Evolutionary conservation across 768 basidiomycete genomes (phyloP), one percentile per base, ranked within the genome.

Genomic region (Tylopilus subfusipes): DNA sequence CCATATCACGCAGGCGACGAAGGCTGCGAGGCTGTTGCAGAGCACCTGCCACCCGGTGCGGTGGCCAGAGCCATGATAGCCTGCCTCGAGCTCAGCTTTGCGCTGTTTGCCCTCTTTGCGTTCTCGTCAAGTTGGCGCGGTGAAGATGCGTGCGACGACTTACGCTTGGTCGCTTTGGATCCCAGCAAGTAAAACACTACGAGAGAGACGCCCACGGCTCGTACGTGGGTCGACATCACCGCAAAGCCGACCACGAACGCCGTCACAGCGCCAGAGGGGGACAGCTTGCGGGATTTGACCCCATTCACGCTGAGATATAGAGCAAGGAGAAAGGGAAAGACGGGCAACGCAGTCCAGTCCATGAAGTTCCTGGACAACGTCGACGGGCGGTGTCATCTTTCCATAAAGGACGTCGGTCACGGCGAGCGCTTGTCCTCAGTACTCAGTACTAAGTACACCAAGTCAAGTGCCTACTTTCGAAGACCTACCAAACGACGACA

Each of bases 91-190:
- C 56, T 75, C 73, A 4, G 81, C 79, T 68, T 97, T 98, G 49
- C 77, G 75, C 48, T 81, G 74, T 72, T 86, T 93, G 52, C 92
- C 86, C 56, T 86, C 88, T 85, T 45, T 6, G 18, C 24, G 18
- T 13, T 39, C 21, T 16, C 19, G 46, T 61, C 55, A 62, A 25
- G 5, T 29, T 6, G 18, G 2, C 9, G 16, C 0, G 22, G 27
- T 9, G 2, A 18, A 49, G 18, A 31, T 9, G 24, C 9, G 3
- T 24, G 2, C 10, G 22, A 38, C 0, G 29, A 75, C 83, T 62
- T 62, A 83, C 84, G 78, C 71, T 93, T 94, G 3, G 95, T 97
- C 0, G 93, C 93, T 44, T 82, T 79, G 56, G 88, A 89, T 5
- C 86, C 94, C 0, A 83, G 63, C 29, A 94, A 73, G 69, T 97